Evolutionary conservation across 2,329 filamentous ascomycete species (phyloP), one percentile per base, ranked within the genome.

Genomic region (Zasmidium cellare): DNA sequence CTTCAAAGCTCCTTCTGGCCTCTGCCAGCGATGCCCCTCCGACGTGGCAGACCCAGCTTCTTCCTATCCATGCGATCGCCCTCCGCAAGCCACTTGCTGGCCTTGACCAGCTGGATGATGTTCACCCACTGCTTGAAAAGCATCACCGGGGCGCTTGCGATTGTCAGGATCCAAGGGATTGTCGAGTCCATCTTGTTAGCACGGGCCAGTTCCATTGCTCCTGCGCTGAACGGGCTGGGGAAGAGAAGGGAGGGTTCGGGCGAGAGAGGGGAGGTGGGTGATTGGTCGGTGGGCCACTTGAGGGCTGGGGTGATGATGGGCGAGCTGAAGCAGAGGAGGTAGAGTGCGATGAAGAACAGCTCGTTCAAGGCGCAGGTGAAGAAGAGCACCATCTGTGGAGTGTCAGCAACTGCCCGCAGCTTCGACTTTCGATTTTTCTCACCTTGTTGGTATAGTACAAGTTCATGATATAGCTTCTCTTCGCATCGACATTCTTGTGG

Each of bases 391-490:
- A 82, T 89, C 93, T 97, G 66, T 51, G 18, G 35, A 16, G 25
- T 22, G 50, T 65, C 45, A 66, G 61, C 51, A 55, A 41, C 45
- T 45, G 20, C 20, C 5, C 55, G 22, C 41, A 16, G 31, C 22
- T 16, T 44, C 18, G 22, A 18, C 11, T 3, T 18, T 25, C 12
- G 31, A 20, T 14, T 9, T 14, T 16, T 14, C 84, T 57, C 78
- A 96, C 93, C 84, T 91, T 96, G 81, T 96, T 97, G 63, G 91
- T 93, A 78, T 99, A 99, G 82, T 99, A 99, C 57, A 96, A 81
- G 76, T 96, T 94, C 74, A 99, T 79, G 58, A 97, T 81, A 86
- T 88, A 91, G 80, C 91, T 96, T 74, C 92, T 82, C 73, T 85
- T 90, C 76, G 89, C 88, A 72, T 96, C 91, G 53, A 99, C 87